Base-by-base conservation (phyloP, 306 rosid species). In the Vigna trinervia region DNA sequence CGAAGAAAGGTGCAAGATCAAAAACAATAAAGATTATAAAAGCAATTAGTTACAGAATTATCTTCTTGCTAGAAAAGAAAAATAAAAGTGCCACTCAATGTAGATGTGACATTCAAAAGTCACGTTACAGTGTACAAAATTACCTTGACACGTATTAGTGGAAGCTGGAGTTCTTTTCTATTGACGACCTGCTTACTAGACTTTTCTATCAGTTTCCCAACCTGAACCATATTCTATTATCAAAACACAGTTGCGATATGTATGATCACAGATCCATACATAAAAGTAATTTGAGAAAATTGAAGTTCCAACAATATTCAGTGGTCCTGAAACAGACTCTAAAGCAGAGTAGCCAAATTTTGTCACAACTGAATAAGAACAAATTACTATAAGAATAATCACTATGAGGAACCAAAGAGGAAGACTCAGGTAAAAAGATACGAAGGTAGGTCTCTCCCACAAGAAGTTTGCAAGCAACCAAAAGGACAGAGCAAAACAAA, bases 111-210 rank as follows among this genome's bases (percentile, higher is more conserved):
- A 48, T 78, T 78, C 51, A 57, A 39, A 77, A 75, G 54, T 47
- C 48, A 39, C 1, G 32, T 2, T 34, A 61, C 45, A 54, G 48
- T 30, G 59, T 23, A 39, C 32, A 66, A 51, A 76, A 68, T 85
- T 87, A 95, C 99, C 97, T 95, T 92, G 86, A 95, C 78, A 26
- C 97, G 93, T 76, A 95, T 85, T 52, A 95, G 87, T 69, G 99
- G 99, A 83, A 95, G 97, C 84, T 90, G 89, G 77, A 84, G 84
- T 82, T 89, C 96, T 77, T 90, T 82, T 80, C 80, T 78, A 72
- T 66, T 88, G 70, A 82, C 89, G 56, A 61, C 88, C 75, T 79
- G 86, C 88, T 85, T 90, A 73, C 84, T 85, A 52, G 90, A 80
- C 81, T 89, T 89, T 80, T 95, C 97, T 57, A 95, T 73, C 82